phyloP scores from a whole-genome alignment of 768 basidiomycete genomes.

The Suillus weaverae region DNA sequence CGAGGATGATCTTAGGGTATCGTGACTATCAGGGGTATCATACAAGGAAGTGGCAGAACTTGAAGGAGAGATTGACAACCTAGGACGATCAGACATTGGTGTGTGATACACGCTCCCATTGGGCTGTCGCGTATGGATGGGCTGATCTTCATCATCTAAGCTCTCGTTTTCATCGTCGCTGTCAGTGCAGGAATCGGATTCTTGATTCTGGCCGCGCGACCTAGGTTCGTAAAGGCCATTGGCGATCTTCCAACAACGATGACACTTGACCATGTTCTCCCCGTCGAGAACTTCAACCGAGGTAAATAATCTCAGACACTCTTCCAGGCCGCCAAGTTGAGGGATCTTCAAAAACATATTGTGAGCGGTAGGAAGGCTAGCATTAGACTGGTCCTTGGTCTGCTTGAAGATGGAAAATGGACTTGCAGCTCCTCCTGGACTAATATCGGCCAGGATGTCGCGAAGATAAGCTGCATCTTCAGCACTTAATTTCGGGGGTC shows the following conservation, averaged over 20 bases:
- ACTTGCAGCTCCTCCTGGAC: constrained; percentile 39
- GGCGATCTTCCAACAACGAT: constrained; percentile 90
- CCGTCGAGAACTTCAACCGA: constrained; percentile 92
- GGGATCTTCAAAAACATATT: constrained; percentile 31
- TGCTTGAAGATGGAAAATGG: constrained; percentile 55
- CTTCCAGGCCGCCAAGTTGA: constrained; percentile 60
- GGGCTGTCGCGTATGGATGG: neutral
- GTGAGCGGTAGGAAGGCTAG: constrained; percentile 20
- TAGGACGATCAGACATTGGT: neutral
- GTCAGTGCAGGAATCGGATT: constrained; percentile 32
- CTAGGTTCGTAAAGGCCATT: constrained; percentile 56
- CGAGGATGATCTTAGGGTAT: constrained; percentile 23
- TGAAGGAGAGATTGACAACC: constrained; percentile 18
- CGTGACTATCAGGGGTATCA: constrained; percentile 27
- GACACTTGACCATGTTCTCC: constrained; percentile 93
- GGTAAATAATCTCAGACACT: constrained; percentile 85
- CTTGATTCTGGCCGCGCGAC: constrained; percentile 19
- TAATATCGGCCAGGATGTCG: constrained; percentile 65
- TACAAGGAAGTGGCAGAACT: constrained; percentile 41
- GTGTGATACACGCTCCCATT: neutral
- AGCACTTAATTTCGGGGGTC: constrained; percentile 52
- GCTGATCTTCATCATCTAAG: neutral
- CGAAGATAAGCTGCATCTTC: constrained; percentile 69
- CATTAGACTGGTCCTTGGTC: constrained; percentile 27
- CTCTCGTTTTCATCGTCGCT: constrained; percentile 33